Conservation (phyloP, 108 stramenopile species). For the Aurantiochytrium sp. region DNA sequence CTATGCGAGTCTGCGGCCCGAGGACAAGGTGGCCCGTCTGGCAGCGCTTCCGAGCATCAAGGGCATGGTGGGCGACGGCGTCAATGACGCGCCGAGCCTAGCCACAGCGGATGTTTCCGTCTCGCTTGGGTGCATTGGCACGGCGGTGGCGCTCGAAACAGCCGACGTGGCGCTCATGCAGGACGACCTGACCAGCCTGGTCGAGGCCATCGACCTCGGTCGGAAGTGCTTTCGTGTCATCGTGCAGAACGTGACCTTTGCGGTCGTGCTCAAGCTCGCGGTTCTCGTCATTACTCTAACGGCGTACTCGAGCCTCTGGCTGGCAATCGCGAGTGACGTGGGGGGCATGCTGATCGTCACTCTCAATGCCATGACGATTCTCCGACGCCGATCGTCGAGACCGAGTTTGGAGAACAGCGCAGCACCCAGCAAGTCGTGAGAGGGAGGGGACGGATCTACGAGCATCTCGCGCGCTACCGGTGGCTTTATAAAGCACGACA, state of each 20-base stretch:
- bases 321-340: slow-evolving; percentile 12
- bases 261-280: not conserved
- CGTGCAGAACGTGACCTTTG: slow-evolving; percentile 17
- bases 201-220: slow-evolving; percentile 49
- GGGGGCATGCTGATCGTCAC: slow-evolving; percentile 25
- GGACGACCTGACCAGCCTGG: slow-evolving; percentile 42
- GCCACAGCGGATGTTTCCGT: slow-evolving; percentile 57
- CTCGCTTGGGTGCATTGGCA: slow-evolving; percentile 53
- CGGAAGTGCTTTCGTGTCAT: not conserved
- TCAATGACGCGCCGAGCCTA: slow-evolving; percentile 59
- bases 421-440: too few relatives aligned
- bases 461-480: too few relatives aligned
- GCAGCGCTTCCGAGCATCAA: not conserved
- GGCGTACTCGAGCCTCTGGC: slow-evolving; percentile 23
- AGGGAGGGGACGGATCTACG: too few relatives aligned
- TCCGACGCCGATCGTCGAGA: too few relatives aligned
- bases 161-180: slow-evolving; percentile 54
- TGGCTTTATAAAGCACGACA: too few relatives aligned
- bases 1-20: not conserved
- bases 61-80: slow-evolving; percentile 57
- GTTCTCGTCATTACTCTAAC: not conserved
- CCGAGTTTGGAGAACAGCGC: too few relatives aligned
- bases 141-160: slow-evolving; percentile 52
- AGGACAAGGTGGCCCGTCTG: not conserved
- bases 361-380: slow-evolving; percentile 21